Base-by-base conservation (phyloP, 768 basidiomycete species). In the Piloderma croceum region DNA sequence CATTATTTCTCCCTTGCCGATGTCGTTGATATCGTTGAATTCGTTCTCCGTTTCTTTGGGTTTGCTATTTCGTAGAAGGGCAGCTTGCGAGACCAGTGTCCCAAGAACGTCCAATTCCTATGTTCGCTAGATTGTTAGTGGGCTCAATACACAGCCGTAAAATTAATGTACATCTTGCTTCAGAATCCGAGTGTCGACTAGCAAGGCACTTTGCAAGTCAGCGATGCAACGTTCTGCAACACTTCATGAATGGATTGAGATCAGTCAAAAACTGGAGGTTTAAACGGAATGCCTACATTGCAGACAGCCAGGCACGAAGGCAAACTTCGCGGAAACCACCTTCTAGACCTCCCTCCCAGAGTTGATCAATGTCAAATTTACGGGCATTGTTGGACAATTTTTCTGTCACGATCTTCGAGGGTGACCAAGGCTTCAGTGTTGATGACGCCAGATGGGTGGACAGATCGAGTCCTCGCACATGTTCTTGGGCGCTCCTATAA, bases 221-320 rank as follows among this genome's bases (percentile, higher is more conserved):
- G n/a, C 11, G 2, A 19, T 7, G 15, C 31, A 50, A 5, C 27
- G 22, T 33, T 52, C 39, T 3, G 51, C 58, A 4, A 61, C 51
- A 32, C 66, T 67, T 25, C 3, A 37, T 29, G 10, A 7, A 46
- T 15, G 19, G 10, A 20, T 22, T 19, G 7, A 22, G 39, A 22
- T 20, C 21, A 7, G n/a, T 31, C 6, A 47, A 23, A 21, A 15
- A 13, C 9, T 25, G n/a, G 20, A 9, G 7, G 31, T 18, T 11
- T 31, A 2, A 32, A 47, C 24, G 7, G 27, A 39, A 12, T 21
- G 51, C 54, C 34, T 35, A 62, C 68, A 54, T 54, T n/a, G 57
- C 64, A 18, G 64, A 60, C 6, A 70, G 43, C 67, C 67, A 69
- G 5, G 67, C 67, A 35, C 64, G 61, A 29, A 68, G 51, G 42